A percentile compares a stretch with the other conserved stretches of the same genome.
phyloP scores from a whole-genome alignment of 805 yeast genomes.

The Candida caryicola region DNA sequence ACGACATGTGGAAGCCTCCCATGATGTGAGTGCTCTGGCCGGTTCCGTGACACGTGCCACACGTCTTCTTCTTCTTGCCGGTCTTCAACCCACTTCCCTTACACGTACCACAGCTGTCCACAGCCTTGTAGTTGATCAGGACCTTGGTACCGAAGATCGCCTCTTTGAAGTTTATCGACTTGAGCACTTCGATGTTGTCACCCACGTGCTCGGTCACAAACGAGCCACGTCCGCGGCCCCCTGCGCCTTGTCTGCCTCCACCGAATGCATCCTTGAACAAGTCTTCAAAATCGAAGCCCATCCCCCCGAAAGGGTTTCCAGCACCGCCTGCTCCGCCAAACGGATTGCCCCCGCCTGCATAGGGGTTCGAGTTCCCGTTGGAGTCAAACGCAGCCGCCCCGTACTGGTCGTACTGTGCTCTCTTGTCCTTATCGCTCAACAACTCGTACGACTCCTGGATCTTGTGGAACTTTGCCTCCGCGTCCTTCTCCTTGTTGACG shows the following conservation, averaged over 20 bases:
- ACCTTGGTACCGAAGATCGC: constrained; percentile 77
- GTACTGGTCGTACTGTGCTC: constrained; percentile 85
- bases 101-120: constrained; percentile 78
- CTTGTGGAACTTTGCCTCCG: constrained; percentile 87
- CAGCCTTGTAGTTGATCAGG: constrained; percentile 65
- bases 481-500: constrained; percentile 85
- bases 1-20: constrained; percentile 96
- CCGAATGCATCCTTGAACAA: constrained; percentile 50
- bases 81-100: constrained; percentile 80
- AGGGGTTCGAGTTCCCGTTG: constrained; percentile 50
- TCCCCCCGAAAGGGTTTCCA: constrained; percentile 50
- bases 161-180: constrained; percentile 76
- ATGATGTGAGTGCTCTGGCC: constrained; percentile 84
- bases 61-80: constrained; percentile 72
- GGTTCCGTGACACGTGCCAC: constrained; percentile 87
- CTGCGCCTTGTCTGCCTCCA: constrained; percentile 29
- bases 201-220: constrained; percentile 82
- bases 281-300: constrained; percentile 47
- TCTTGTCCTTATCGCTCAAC: constrained; percentile 77
- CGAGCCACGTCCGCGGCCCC: constrained; percentile 39
- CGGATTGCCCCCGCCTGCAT: constrained; percentile 39
- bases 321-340: constrained; percentile 39
- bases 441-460: constrained; percentile 94
- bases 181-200: constrained; percentile 78
- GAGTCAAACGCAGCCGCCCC: constrained; percentile 83